phyloP scores from a whole-genome alignment of 805 yeast species.

The Saturnispora zaruensis region DNA sequence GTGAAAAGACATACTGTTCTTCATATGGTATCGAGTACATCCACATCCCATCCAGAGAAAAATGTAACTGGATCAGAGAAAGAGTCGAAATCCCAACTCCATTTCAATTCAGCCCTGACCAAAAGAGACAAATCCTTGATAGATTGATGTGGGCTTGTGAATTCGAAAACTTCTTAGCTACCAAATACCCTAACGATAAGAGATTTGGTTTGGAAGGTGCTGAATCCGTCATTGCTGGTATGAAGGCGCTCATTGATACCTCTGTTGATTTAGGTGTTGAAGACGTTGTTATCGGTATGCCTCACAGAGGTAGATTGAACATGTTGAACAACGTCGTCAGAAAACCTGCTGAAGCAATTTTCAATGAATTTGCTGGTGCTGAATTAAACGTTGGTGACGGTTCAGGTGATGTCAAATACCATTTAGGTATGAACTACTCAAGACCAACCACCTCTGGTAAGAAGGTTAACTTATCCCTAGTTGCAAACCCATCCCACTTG shows the following conservation, averaged over 20 bases:
- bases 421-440: constrained; percentile 97
- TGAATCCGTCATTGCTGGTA: constrained; percentile 93
- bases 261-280: constrained; percentile 89
- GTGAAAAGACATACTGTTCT: constrained; percentile 82
- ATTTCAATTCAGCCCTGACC: constrained; percentile 71
- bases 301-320: constrained; percentile 98
- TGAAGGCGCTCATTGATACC: constrained; percentile 90
- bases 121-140: constrained; percentile 93
- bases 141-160: constrained; percentile 94
- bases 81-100: constrained; percentile 90
- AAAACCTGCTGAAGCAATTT: constrained; percentile 96
- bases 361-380: constrained; percentile 91
- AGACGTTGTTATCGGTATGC: constrained; percentile 98
- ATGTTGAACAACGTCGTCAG: constrained; percentile 97
- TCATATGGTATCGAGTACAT: constrained; percentile 91
- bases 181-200: constrained; percentile 97
- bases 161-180: constrained; percentile 84
- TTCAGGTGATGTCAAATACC: constrained; percentile 98
- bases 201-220: constrained; percentile 99
- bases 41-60: constrained; percentile 90
- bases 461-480: constrained; percentile 88
- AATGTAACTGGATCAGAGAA: constrained; percentile 98
- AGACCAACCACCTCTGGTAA: constrained; percentile 99
- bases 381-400: constrained; percentile 81
- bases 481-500: constrained; percentile 98